Conservation (phyloP, 768 basidiomycete genomes). For the Boletus eberwhitei region DNA sequence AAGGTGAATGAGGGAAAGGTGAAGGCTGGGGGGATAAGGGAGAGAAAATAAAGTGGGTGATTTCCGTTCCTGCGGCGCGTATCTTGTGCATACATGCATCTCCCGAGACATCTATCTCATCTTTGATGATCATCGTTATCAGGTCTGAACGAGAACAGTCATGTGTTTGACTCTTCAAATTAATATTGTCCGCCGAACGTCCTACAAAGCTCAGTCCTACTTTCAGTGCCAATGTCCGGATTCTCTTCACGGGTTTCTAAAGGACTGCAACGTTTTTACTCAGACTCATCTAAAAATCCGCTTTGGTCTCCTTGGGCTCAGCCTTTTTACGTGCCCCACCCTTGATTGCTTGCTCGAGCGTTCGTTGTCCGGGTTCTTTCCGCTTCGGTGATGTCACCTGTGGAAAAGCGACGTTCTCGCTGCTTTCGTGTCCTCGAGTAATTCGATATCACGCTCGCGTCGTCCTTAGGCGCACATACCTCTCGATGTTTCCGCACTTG, state of each 20-base stretch:
- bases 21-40: conserved; percentile 22
- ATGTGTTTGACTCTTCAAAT: background rate
- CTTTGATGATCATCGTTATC: background rate
- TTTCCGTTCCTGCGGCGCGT: background rate
- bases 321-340: conserved; percentile 3
- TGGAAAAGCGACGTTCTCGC: conserved; percentile 10
- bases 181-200: background rate
- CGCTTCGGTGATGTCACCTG: background rate
- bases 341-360: background rate
- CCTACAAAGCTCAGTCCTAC: background rate
- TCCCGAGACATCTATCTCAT: background rate
- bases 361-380: conserved; percentile 8
- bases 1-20: background rate
- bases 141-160: background rate
- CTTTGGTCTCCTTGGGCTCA: conserved; percentile 1
- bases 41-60: conserved; percentile 24
- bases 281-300: conserved; percentile 7
- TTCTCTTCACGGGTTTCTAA: background rate
- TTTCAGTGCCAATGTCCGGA: background rate
- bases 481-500: conserved; percentile 3
- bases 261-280: background rate
- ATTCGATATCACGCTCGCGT: too few relatives aligned
- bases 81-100: background rate
- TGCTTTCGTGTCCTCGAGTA: too few relatives aligned
- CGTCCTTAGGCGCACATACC: too few relatives aligned